Evolutionary conservation across 495 filamentous ascomycete species (phyloP), one percentile per base, ranked within the genome.

Genomic region (Podospora conica): DNA sequence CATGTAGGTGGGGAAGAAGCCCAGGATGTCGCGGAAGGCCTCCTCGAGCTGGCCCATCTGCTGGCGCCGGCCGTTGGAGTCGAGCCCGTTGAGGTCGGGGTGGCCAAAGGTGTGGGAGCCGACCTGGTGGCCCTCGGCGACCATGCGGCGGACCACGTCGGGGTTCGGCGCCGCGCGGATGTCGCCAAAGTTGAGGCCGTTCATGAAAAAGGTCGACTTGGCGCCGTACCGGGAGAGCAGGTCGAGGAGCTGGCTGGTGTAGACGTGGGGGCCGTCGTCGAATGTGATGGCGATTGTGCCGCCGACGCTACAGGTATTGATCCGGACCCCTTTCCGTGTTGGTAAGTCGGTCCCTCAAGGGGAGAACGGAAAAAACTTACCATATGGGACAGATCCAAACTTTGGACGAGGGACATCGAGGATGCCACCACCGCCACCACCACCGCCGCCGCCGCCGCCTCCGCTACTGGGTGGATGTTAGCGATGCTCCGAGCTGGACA

Each of bases 151-250:
- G 3, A 20, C 53, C 18, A 70, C 23, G 54, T n/a, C 11, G 3
- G 67, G 64, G 28, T 63, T 67, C 1, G 60, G 57, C 0, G 58
- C 25, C 29, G 23, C n/a, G 81, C 79, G 11, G 79, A 68, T 5
- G 23, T 71, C 66, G 58, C 56, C 63, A 25, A 87, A 81, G 71
- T 88, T 88, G 76, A 83, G 79, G 9, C 87, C 88, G 22, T 84
- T 88, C 66, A 90, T 73, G 74, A 90, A 90, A 71, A 90, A 90
- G 12, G 87, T 90, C 2, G 84, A 87, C 56, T 83, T 85, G 5
- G 80, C 82, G n/a, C 78, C 71, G 23, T 62, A 62, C 5, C 60
- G 60, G 71, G 22, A 29, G 1, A 69, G 70, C 1, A 58, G 9
- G 56, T 73, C 70, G 29, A 73, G 70, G 31, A 73, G 61, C 10